Evolutionary conservation across 352 stramenopile genomes (phyloP).

Genomic region (Pythium sukuiense): DNA sequence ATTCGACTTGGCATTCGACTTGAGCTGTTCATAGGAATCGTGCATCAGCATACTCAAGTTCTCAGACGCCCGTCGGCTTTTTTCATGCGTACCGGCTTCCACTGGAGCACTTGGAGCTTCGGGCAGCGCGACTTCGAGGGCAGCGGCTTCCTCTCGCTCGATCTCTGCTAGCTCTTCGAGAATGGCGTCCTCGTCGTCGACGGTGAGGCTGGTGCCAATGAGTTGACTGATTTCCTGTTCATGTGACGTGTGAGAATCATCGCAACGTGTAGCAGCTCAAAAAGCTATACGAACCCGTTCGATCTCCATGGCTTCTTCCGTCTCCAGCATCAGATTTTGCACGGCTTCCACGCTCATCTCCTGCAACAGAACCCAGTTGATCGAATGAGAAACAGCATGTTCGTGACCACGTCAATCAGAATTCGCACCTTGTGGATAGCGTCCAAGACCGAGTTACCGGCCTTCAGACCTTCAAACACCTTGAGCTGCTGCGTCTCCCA

Average conservation of each 20-base stretch:
- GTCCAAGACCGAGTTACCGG: conserved; percentile 85
- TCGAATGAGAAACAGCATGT: not conserved
- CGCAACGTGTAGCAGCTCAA: not conserved
- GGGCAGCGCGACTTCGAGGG: conserved; percentile 55
- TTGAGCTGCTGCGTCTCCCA: conserved; percentile 88
- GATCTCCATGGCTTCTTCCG: conserved; percentile 77
- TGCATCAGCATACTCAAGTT: not conserved
- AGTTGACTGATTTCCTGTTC: conserved; percentile 85
- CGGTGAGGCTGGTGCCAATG: conserved; percentile 70
- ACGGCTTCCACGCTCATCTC: conserved; percentile 89
- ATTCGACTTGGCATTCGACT: conserved; percentile 1
- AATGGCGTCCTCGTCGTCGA: conserved; percentile 86
- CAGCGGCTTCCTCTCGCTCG: conserved; percentile 64
- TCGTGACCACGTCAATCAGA: conserved; percentile 5
- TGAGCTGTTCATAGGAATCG: not conserved
- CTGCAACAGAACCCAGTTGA: conserved; percentile 26
- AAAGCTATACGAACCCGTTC: conserved; percentile 53
- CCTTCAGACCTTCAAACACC: conserved; percentile 88
- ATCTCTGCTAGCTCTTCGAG: conserved; percentile 85
- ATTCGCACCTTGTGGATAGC: conserved; percentile 76
- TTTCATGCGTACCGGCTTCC: conserved; percentile 37
- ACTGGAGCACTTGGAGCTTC: conserved; percentile 48
- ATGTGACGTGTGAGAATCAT: conserved; percentile 9
- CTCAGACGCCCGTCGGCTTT: not conserved
- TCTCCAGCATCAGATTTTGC: conserved; percentile 88